phyloP scores from a whole-genome alignment of 768 basidiomycete genomes.

The Agaricus blazei region DNA sequence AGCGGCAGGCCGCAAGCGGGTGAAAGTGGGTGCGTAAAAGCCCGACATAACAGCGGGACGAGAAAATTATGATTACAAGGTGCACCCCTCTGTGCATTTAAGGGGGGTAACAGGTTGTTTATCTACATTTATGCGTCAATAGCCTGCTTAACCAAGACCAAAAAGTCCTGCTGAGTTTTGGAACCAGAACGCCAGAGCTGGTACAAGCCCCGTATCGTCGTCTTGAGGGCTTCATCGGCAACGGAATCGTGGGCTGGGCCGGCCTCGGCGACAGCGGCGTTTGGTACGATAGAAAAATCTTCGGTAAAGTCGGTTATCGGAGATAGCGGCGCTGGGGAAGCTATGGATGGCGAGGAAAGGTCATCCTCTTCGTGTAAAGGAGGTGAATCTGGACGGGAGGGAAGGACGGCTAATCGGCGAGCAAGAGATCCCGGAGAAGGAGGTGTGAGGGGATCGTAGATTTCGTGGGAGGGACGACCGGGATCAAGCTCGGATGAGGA shows the following conservation, averaged over 20 bases:
- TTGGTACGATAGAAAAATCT: constrained; percentile 13
- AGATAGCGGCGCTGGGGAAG: constrained; percentile 9
- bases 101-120: not conserved
- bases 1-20: too few relatives aligned
- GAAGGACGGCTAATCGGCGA: constrained; percentile 33
- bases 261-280: constrained; percentile 15
- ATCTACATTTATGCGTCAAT: constrained; percentile 16
- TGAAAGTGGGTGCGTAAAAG: too few relatives aligned
- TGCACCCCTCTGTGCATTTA: not conserved
- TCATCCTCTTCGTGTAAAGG: constrained; percentile 20
- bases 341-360: constrained; percentile 15
- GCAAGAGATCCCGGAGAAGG: constrained; percentile 37
- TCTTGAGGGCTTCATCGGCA: constrained; percentile 37
- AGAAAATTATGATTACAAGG: not conserved
- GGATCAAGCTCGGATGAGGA: constrained; percentile 24
- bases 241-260: constrained; percentile 10
- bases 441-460: constrained; percentile 35
- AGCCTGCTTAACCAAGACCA: constrained; percentile 30
- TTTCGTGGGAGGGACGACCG: constrained; percentile 19
- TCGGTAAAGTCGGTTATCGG: constrained; percentile 13
- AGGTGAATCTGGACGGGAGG: constrained; percentile 19
- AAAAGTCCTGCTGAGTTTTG: constrained; percentile 25
- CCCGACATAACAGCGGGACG: not conserved
- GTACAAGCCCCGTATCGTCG: constrained; percentile 53
- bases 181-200: constrained; percentile 49